phyloP scores from a whole-genome alignment of 331 rosid genomes.

The Pyrus hybrid region DNA sequence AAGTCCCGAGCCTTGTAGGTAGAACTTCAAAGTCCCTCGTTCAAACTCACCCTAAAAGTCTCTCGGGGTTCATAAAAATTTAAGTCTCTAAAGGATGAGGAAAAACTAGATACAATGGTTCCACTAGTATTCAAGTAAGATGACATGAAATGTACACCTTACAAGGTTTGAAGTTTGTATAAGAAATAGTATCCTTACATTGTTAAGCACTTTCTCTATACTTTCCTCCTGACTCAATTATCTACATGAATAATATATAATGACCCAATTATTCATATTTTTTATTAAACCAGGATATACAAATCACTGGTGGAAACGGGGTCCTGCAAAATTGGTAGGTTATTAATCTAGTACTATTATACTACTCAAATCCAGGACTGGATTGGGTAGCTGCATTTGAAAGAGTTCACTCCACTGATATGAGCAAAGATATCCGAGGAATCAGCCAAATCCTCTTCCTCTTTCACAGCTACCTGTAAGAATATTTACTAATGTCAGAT shows the following conservation, averaged over 20 bases:
- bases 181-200: constrained; percentile 21
- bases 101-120: background rate
- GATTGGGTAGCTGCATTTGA: constrained; percentile 82
- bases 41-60: background rate
- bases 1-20: background rate
- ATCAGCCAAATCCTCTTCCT: constrained; percentile 89
- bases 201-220: constrained; percentile 24
- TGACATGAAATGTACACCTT: constrained; percentile 10
- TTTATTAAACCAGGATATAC: constrained; percentile 16
- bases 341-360: constrained; percentile 16
- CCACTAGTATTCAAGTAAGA: background rate
- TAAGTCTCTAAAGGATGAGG: no score
- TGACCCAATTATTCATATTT: constrained; percentile 51
- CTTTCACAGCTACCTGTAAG: constrained; percentile 78
- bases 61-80: background rate
- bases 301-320: constrained; percentile 41
- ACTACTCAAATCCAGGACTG: constrained; percentile 76
- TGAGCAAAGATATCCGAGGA: constrained; percentile 94
- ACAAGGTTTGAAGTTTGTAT: background rate
- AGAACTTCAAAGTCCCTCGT: background rate
- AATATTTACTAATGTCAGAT: constrained; percentile 5
- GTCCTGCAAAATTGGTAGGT: constrained; percentile 64
- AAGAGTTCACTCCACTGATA: constrained; percentile 97
- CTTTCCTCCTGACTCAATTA: constrained; percentile 39
- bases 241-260: constrained; percentile 13